Evolutionary conservation across 148 eudicot genomes (phyloP).

Genomic region (Amaranthus hypochondriacus): DNA sequence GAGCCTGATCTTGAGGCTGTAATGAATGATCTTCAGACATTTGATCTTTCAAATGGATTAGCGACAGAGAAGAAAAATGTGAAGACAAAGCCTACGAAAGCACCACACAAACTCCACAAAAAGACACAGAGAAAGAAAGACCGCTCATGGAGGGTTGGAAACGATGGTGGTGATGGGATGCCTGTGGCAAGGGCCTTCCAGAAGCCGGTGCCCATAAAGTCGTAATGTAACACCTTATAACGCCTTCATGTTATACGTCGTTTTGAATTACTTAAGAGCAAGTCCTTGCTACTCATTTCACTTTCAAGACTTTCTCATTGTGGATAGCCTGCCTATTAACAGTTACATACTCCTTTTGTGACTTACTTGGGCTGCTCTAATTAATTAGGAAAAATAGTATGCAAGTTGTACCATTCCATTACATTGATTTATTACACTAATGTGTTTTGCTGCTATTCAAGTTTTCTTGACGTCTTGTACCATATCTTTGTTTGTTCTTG

Average conservation of each 20-base stretch:
- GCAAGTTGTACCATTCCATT: too few species aligned
- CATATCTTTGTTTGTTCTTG: too few species aligned
- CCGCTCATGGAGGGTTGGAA: conserved; percentile 75
- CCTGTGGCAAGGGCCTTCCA: conserved; percentile 66
- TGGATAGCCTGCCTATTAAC: too few species aligned
- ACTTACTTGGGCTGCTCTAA: too few species aligned
- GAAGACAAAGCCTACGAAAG: conserved; percentile 40
- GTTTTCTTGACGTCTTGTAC: too few species aligned
- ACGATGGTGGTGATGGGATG: conserved; percentile 83
- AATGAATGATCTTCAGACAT: conserved; percentile 64
- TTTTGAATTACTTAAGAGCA: not conserved
- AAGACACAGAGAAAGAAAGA: conserved; percentile 90
- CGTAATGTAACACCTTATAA: not conserved
- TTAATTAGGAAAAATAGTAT: too few species aligned
- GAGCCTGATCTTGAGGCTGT: conserved; percentile 45
- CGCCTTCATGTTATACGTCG: not conserved
- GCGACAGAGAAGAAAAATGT: conserved; percentile 30
- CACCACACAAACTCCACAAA: conserved; percentile 76
- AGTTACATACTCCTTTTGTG: too few species aligned
- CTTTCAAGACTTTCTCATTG: too few species aligned
- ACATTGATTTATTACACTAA: too few species aligned
- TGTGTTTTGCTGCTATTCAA: too few species aligned
- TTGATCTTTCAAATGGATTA: conserved; percentile 66
- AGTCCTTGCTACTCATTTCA: not conserved
- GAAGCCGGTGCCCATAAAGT: conserved; percentile 44